Evolutionary conservation across 257 asterid species (phyloP).

Genomic region (Prunella vulgaris): DNA sequence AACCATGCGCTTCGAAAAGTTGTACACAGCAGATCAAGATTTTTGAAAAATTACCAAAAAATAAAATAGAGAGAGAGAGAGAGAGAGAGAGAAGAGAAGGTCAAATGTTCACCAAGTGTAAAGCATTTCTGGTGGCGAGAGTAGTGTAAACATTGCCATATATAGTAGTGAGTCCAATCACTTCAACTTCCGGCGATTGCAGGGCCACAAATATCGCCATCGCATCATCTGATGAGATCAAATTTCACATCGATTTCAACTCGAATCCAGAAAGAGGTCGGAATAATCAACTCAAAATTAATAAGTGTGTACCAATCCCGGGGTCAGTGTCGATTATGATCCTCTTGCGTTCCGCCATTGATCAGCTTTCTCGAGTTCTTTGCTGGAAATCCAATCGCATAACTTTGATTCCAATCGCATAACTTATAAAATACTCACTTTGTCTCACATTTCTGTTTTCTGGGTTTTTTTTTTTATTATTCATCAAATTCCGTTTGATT

Average conservation of each 20-base stretch:
- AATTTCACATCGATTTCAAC: neutral
- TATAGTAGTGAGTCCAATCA: conserved; percentile 88
- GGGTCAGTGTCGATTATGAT: conserved; percentile 97
- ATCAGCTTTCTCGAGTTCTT: conserved; percentile 8
- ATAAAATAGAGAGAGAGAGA: neutral
- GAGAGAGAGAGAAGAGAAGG: neutral
- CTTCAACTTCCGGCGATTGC: conserved; percentile 94
- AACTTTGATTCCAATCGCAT: neutral
- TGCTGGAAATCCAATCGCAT: neutral
- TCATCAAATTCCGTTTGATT: too few relatives aligned
- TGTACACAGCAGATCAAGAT: conserved; percentile 2
- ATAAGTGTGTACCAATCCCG: conserved; percentile 59
- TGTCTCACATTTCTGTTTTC: too few relatives aligned
- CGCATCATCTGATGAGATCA: conserved; percentile 70
- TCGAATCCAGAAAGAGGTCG: neutral
- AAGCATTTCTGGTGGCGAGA: conserved; percentile 95
- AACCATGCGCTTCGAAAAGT: neutral
- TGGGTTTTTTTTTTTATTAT: too few relatives aligned
- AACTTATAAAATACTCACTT: neutral
- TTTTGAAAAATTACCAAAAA: neutral
- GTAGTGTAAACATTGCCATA: conserved; percentile 93
- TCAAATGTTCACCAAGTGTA: conserved; percentile 63
- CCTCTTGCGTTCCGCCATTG: conserved; percentile 72
- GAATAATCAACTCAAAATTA: neutral
- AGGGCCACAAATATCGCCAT: conserved; percentile 96